These are phyloP conservation scores for Aspergillus calidoustus DNA, from an alignment of 2,329 filamentous ascomycete species.

Conservation along the genomic window DNA sequence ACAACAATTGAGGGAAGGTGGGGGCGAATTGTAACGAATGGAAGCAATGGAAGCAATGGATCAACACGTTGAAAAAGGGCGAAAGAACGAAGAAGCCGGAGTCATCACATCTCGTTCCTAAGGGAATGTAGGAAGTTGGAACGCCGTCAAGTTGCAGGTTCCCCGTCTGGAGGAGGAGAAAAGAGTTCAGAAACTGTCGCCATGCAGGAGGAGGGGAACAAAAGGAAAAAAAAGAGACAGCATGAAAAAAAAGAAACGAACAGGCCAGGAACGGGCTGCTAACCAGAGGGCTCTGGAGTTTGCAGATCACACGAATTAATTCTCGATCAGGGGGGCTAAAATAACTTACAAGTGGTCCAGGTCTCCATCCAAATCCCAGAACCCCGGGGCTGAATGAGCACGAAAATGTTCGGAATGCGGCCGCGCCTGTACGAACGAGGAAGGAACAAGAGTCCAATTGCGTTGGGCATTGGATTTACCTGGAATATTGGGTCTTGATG, in stretches of 20 bases:
- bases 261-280: not conserved
- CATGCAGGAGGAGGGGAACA: not conserved
- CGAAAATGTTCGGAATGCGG: not conserved
- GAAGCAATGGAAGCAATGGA: not conserved
- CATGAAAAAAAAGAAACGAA: not conserved
- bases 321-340: slow-evolving; percentile 8
- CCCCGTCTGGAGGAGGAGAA: not conserved
- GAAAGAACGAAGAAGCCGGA: slow-evolving; percentile 3
- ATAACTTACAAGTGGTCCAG: slow-evolving; percentile 4
- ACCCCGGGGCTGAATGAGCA: not conserved
- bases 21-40: slow-evolving; percentile 11
- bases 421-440: not conserved
- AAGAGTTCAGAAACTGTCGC: not conserved
- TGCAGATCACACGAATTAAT: slow-evolving; percentile 15
- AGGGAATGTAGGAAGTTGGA: not conserved
- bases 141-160: not conserved
- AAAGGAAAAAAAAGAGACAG: slow-evolving; percentile 1
- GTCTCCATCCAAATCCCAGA: not conserved
- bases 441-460: not conserved
- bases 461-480: not conserved
- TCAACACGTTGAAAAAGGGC: slow-evolving; percentile 3
- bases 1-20: slow-evolving; percentile 2
- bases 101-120: slow-evolving; percentile 5
- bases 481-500: not conserved
- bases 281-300: slow-evolving; percentile 10